Base-by-base conservation (phyloP, 805 yeast genomes). In the Zygosaccharomyces rouxii region DNA sequence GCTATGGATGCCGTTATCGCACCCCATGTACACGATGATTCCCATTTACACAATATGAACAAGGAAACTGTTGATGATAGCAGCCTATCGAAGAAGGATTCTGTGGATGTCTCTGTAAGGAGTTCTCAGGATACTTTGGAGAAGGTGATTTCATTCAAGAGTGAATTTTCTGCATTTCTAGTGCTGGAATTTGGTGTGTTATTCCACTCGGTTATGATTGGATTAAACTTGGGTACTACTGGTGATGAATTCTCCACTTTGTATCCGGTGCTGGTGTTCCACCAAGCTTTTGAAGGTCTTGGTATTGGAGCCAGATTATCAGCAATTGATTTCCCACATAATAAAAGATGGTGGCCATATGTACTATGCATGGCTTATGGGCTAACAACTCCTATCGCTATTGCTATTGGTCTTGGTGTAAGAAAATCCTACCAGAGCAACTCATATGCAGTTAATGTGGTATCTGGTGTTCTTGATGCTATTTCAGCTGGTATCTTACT, bases 251-350 rank as follows among this genome's bases (percentile, higher is more conserved):
- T 83, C 62, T 71, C 68, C 38, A 75, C 86, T 4, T 70, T 85
- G 40, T 84, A 81, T 59, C 71, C 81, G 43, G 92, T 84, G 7
- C 54, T 79, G 35, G 79, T 82, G 4, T 85, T 84, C 74, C 92
- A 85, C 66, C 92, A 85, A 66, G 73, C 81, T 60, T 86, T 85
- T 59, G 92, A 85, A 70, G 92, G 92, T 54, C 73, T 85, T 46
- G 92, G 92, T 56, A 73, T 84, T 53, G 90, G 92, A 28, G 74
- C 90, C 9, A 76, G 94, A 63, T 66, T 83, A 42, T 79, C 86
- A 1, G 73, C 74, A 31, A 78, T 81, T 16, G 70, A 73, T 2
- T 83, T 83, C 78, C 84, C 85, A 7, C 54, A 57, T 22, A 46
- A 42, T 38, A 68, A 64, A 54, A 65, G 60, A 48, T 62, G 70